A percentile compares a stretch with the other conserved stretches of the same genome.
Conservation (phyloP, 306 rosid genomes). For the Lathyrus sativus region DNA sequence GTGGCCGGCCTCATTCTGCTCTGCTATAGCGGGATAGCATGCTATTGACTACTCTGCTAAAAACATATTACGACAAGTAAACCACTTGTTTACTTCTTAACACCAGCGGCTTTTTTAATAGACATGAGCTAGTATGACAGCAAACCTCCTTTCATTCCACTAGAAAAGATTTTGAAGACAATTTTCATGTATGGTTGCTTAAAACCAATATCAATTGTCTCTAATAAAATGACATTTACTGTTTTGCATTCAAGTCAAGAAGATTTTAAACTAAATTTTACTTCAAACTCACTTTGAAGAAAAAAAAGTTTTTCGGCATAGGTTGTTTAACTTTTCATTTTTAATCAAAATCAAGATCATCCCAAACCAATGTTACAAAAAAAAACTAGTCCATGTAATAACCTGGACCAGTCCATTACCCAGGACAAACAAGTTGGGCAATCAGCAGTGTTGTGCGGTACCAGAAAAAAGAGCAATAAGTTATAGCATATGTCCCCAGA, state of each 20-base stretch:
- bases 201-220: background rate
- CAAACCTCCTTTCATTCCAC: background rate
- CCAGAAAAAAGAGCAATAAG: conserved; percentile 8
- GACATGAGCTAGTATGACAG: background rate
- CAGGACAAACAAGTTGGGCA: conserved; percentile 29
- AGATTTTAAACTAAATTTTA: background rate
- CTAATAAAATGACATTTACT: background rate
- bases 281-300: background rate
- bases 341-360: background rate
- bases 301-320: background rate
- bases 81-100: conserved; percentile 1
- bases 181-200: background rate
- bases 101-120: too few relatives aligned
- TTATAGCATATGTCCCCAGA: conserved; percentile 26
- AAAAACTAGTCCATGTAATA: background rate
- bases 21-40: too few relatives aligned
- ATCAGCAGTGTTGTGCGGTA: conserved; percentile 1
- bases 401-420: conserved; percentile 35
- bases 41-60: background rate
- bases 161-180: background rate
- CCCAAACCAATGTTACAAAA: conserved; percentile 7
- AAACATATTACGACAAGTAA: background rate
- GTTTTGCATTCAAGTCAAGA: background rate
- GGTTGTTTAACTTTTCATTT: background rate
- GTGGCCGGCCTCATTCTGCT: too few relatives aligned